A percentile compares a stretch with the other conserved stretches of the same genome.
phyloP scores from a whole-genome alignment of 257 asterid genomes.

The Agastache rugosa region DNA sequence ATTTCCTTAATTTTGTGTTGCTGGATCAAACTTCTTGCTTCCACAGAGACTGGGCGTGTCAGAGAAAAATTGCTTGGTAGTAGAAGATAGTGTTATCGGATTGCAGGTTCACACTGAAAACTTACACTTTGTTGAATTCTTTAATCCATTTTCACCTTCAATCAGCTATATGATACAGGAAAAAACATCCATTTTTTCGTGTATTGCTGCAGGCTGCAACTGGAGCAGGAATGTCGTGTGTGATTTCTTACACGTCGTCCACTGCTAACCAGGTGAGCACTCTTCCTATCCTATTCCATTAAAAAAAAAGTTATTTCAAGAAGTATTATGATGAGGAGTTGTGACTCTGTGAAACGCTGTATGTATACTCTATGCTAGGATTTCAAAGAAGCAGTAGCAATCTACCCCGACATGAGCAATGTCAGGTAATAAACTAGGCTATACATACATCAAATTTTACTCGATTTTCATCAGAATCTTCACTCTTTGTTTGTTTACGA shows the following conservation, averaged over 20 bases:
- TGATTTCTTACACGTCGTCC: slow-evolving; percentile 83
- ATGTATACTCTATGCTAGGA: slow-evolving; percentile 50
- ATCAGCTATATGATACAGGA: neutral
- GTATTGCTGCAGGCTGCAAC: slow-evolving; percentile 78
- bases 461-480: neutral
- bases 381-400: slow-evolving; percentile 80
- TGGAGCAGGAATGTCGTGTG: slow-evolving; percentile 93
- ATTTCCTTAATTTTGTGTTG: slow-evolving; percentile 17
- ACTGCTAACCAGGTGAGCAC: slow-evolving; percentile 79
- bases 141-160: neutral
- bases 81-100: slow-evolving; percentile 97
- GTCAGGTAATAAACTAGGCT: slow-evolving; percentile 54
- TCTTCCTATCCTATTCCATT: neutral
- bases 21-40: slow-evolving; percentile 21
- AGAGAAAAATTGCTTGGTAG: slow-evolving; percentile 76
- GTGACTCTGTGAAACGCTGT: neutral
- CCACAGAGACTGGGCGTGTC: slow-evolving; percentile 73
- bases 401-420: slow-evolving; percentile 79
- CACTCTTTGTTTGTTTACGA: neutral
- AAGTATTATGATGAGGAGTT: neutral
- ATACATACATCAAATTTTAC: neutral
- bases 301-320: neutral
- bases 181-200: neutral
- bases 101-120: slow-evolving; percentile 65
- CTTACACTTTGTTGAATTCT: slow-evolving; percentile 1